Conservation (phyloP, 202 grass and related monocot species). For the Sporobolus alterniflorus region DNA sequence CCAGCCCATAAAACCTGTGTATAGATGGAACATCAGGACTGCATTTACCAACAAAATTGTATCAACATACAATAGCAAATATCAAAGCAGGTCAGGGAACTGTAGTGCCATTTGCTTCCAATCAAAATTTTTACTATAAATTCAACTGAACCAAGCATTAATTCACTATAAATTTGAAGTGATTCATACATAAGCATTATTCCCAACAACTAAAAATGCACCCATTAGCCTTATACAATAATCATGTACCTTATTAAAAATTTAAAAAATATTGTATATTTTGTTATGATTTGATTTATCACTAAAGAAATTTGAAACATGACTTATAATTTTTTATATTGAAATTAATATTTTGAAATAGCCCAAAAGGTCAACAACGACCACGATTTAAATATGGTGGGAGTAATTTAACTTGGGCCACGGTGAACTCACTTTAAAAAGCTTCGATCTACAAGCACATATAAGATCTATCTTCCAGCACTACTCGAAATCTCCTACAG, state of each 20-base stretch:
- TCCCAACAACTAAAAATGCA: not conserved
- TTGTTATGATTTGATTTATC: too few species aligned
- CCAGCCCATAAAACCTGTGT: constrained; percentile 93
- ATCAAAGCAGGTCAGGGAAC: not conserved
- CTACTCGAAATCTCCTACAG: not conserved
- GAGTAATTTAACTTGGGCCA: constrained; percentile 2
- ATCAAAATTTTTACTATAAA: not conserved
- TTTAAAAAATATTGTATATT: too few species aligned
- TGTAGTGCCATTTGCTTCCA: not conserved
- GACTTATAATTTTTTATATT: too few species aligned
- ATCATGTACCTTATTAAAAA: not conserved
- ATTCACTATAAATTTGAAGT: not conserved
- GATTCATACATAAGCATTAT: not conserved
- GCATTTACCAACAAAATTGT: constrained; percentile 15
- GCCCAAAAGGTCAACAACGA: too few species aligned
- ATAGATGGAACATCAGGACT: constrained; percentile 27
- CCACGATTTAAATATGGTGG: too few species aligned
- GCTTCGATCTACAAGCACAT: constrained; percentile 21
- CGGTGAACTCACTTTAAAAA: constrained; percentile 42
- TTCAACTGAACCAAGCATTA: not conserved
- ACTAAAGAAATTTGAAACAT: too few species aligned
- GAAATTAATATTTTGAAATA: too few species aligned
- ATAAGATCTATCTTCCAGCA: constrained; percentile 33
- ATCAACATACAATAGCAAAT: not conserved
- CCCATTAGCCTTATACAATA: not conserved